Base-by-base conservation (phyloP, 345 rosid genomes). In the Streptanthus diversifolius region DNA sequence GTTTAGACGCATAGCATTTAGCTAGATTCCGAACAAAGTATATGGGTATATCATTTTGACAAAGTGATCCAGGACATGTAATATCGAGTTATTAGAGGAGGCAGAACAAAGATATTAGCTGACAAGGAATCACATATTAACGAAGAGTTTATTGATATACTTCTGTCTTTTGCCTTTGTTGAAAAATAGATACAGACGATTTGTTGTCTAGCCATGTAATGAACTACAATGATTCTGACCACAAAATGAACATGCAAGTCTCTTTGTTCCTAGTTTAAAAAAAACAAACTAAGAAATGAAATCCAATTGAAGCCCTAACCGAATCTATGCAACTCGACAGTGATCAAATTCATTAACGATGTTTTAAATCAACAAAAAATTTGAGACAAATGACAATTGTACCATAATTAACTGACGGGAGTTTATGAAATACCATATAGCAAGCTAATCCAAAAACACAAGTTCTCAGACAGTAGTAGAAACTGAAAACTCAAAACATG, bases 371-470 rank as follows among this genome's bases (percentile, higher is more conserved):
- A 48, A 5, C 8, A 3, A 25, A 51, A 29, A 39, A 22, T 44
- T 41, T 27, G 36, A 21, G 63, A 27, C 72, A 49, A 66, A 74
- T 9, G 0, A 25, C 33, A 25, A 49, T 66, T 37, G 73, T 49
- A 56, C 33, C 52, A 65, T 65, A 65, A 14, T 8, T 2, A 66
- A 67, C 45, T 19, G 62, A 66, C 3, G 8, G 53, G 0, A 35
- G 66, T 57, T 58, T 19, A 59, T 4, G 44, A 74, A 57, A 56
- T 62, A 29, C 8, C 36, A 54, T 29, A 49, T 21, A 5, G 37
- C 15, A 47, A 47, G 15, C 78, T 74, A 75, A 63, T 76, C 53
- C 71, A 69, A 63, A 69, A 62, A 35, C 70, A 76, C 4, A 13
- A 19, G 39, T 53, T 75, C 70, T 68, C 52, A 59, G 15, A 74